phyloP scores from a whole-genome alignment of 805 yeast genomes.

The Candida michaelii region DNA sequence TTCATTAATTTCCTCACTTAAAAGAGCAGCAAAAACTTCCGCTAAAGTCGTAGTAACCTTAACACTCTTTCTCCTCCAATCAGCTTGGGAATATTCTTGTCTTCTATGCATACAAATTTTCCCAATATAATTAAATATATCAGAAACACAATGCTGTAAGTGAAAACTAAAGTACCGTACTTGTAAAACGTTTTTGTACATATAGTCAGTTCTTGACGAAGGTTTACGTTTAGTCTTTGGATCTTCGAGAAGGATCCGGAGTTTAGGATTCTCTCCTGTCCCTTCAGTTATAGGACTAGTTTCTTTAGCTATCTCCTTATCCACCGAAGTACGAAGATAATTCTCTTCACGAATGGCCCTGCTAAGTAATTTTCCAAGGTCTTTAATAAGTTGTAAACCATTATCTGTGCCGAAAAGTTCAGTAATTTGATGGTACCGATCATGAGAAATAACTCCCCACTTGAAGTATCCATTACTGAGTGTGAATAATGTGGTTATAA shows the following conservation, averaged over 20 bases:
- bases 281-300: slow-evolving; percentile 35
- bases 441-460: slow-evolving; percentile 49
- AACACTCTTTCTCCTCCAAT: slow-evolving; percentile 42
- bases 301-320: slow-evolving; percentile 45
- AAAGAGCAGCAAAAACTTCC: slow-evolving; percentile 23
- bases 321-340: slow-evolving; percentile 47
- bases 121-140: slow-evolving; percentile 43
- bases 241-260: slow-evolving; percentile 44
- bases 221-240: slow-evolving; percentile 29
- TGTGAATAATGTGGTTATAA: slow-evolving; percentile 49
- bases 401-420: slow-evolving; percentile 39
- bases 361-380: slow-evolving; percentile 47
- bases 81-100: slow-evolving; percentile 38
- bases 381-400: slow-evolving; percentile 42
- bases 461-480: slow-evolving; percentile 58
- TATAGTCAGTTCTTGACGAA: slow-evolving; percentile 47
- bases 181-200: slow-evolving; percentile 59
- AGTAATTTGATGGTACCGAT: slow-evolving; percentile 42
- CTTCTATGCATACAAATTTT: slow-evolving; percentile 48
- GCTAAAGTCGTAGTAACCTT: slow-evolving; percentile 37
- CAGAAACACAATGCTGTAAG: slow-evolving; percentile 45
- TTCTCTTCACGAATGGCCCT: slow-evolving; percentile 60
- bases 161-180: slow-evolving; percentile 51
- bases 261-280: slow-evolving; percentile 33
- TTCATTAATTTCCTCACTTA: slow-evolving; percentile 21